Base-by-base conservation (phyloP, 2,329 filamentous ascomycete species). In the Nannizzia gypsea region DNA sequence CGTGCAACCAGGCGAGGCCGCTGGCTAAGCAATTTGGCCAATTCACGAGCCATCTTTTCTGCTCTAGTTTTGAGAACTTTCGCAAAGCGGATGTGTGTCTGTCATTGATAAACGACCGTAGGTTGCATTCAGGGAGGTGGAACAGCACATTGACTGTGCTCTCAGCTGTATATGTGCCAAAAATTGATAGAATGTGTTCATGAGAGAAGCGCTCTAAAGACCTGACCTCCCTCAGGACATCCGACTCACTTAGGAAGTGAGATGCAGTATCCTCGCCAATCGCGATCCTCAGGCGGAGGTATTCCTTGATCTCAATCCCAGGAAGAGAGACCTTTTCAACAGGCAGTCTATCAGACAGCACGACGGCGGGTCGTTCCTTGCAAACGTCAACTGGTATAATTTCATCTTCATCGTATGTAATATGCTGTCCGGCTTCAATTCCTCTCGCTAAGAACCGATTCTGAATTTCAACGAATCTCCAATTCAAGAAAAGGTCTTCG, bases 331-430 rank as follows among this genome's bases (percentile, higher is more conserved):
- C 72, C 61, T 70, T 72, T 58, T 77, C 76, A 13, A 74, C 70
- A 0, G 67, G 66, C 56, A 74, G 71, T 20, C 75, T 71, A 8
- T 71, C 67, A 1, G 68, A 66, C 11, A 69, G 66, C 3, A 66
- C 60, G 13, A 75, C 67, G 3, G 67, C 68, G 2, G 68, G 78
- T 11, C 81, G 72, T 8, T 77, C 74, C n/a, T 40, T 76, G 56
- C 80, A 74, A 63, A 77, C 74, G 63, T 84, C 81, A 62, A 85
- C 73, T 0, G 83, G 82, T 3, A 85, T 77, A 40, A 81, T 79
- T 67, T 85, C 83, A 52, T 83, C 81, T 1, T 77, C 72, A 0
- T 78, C 80, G 68, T 83, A 85, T 40, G 79, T 77, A 62, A 84
- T 75, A 66, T 85, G 82, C 1, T 78, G 73, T 5, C 81, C 81